A percentile compares a stretch with the other conserved stretches of the same genome.
phyloP scores from a whole-genome alignment of 495 filamentous ascomycete species.

The Parathielavia hyrcaniae region DNA sequence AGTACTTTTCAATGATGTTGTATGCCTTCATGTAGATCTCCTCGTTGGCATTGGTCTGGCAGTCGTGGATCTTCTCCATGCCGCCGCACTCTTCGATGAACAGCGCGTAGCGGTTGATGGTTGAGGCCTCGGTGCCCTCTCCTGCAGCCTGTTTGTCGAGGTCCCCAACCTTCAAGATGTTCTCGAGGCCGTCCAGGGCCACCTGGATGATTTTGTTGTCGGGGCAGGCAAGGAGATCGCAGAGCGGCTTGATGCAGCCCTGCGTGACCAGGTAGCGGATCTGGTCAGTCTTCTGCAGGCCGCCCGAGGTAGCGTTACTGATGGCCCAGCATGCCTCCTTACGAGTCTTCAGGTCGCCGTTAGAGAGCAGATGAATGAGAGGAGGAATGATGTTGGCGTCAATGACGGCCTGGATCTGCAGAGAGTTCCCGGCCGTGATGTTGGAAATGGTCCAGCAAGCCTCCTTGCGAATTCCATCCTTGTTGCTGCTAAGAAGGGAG shows the following conservation, averaged over 20 bases:
- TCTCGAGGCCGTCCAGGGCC: slow-evolving; percentile 95
- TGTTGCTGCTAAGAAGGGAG: slow-evolving; percentile 87
- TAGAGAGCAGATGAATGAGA: slow-evolving; percentile 87
- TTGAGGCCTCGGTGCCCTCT: slow-evolving; percentile 63
- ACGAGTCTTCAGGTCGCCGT: slow-evolving; percentile 97
- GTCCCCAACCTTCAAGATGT: slow-evolving; percentile 98
- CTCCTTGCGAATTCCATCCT: slow-evolving; percentile 99
- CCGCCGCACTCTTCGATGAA: slow-evolving; percentile 98
- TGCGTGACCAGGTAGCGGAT: slow-evolving; percentile 89
- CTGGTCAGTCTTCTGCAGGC: slow-evolving; percentile 97
- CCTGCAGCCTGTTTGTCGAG: slow-evolving; percentile 88
- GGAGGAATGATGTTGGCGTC: slow-evolving; percentile 96
- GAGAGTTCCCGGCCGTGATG: slow-evolving; percentile 95
- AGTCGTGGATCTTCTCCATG: slow-evolving; percentile 99
- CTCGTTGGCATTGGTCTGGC: slow-evolving; percentile 99
- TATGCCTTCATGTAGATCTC: slow-evolving; percentile 99
- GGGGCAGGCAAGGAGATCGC: slow-evolving; percentile 91
- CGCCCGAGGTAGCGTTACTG: slow-evolving; percentile 96
- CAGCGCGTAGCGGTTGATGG: slow-evolving; percentile 93
- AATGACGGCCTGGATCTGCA: slow-evolving; percentile 94
- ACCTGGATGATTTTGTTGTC: slow-evolving; percentile 99
- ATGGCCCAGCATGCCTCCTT: slow-evolving; percentile 99
- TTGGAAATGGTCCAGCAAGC: slow-evolving; percentile 99
- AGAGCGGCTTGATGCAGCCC: slow-evolving; percentile 96
- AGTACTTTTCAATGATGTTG: slow-evolving; percentile 99